Percentiles rank a stretch among this genome's conserved stretches.
Evolutionary conservation across 164 flowering plant species (phyloP).

Genomic region (Protea cynaroides): DNA sequence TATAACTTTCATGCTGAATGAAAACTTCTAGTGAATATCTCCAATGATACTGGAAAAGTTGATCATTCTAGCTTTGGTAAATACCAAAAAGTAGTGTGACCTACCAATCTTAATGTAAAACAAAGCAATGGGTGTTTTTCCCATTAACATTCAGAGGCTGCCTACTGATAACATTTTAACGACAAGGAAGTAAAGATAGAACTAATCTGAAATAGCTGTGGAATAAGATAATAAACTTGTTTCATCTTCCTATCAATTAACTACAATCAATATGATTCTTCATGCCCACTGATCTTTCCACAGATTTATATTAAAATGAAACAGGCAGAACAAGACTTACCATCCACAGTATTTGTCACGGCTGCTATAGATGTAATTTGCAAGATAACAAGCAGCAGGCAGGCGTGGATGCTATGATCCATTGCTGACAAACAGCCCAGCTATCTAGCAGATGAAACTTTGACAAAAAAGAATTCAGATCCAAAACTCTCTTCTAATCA

Average conservation of each 20-base stretch:
- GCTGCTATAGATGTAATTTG: slow-evolving; percentile 15
- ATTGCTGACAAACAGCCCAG: neutral
- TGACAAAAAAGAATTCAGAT: too few relatives aligned
- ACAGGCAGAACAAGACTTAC: slow-evolving; percentile 13
- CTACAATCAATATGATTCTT: neutral
- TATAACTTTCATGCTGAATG: neutral
- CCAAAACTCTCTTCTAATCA: too few relatives aligned
- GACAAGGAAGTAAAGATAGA: neutral
- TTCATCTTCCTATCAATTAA: too few relatives aligned
- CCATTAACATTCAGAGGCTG: too few relatives aligned
- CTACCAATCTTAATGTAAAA: too few relatives aligned
- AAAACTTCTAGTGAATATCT: neutral
- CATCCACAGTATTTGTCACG: slow-evolving; percentile 11
- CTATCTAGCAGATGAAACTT: neutral
- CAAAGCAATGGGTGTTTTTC: too few relatives aligned
- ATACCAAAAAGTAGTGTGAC: neutral
- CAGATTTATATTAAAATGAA: neutral
- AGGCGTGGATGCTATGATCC: slow-evolving; percentile 6
- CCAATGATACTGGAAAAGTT: too few relatives aligned
- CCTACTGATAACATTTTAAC: neutral
- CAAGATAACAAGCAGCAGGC: slow-evolving; percentile 10
- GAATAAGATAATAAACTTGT: neutral
- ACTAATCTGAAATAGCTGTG: neutral
- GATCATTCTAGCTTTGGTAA: neutral
- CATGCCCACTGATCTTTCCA: neutral